These are phyloP conservation scores for Cicer cuneatum DNA, from an alignment of 306 rosid species.

Conservation along the genomic window DNA sequence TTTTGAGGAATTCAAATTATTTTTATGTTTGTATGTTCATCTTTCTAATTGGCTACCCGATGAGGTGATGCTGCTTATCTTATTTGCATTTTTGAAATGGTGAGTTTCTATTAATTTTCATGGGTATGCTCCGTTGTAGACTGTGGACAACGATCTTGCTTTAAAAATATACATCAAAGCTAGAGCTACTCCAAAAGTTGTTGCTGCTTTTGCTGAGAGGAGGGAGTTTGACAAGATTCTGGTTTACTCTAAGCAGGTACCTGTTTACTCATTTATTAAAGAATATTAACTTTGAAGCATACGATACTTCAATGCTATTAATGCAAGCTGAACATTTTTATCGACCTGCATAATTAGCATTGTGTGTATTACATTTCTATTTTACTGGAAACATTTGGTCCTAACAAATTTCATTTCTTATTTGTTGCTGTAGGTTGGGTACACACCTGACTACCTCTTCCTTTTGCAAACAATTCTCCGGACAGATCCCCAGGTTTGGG, in stretches of 20 bases:
- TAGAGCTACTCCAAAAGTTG: conserved; percentile 98
- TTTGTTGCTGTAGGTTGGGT: conserved; percentile 79
- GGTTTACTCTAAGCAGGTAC: conserved; percentile 96
- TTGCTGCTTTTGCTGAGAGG: conserved; percentile 98
- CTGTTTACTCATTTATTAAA: conserved; percentile 34
- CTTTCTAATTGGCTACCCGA: conserved; percentile 24
- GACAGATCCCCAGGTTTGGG: conserved; percentile 92
- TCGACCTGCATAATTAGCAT: conserved; percentile 1
- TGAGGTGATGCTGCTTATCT: background rate
- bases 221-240: conserved; percentile 98
- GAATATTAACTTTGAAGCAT: conserved; percentile 35
- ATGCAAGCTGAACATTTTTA: conserved; percentile 9
- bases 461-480: conserved; percentile 98
- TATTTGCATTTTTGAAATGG: conserved; percentile 25
- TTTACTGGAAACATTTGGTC: conserved; percentile 38
- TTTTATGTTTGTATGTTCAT: conserved; percentile 2
- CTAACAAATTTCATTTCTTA: conserved; percentile 44
- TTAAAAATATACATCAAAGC: conserved; percentile 97
- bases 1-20: conserved; percentile 27
- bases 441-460: conserved; percentile 96
- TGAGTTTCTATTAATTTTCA: conserved; percentile 40
- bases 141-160: conserved; percentile 96
- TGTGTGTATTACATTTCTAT: conserved; percentile 13
- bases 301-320: conserved; percentile 21
- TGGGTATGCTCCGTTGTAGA: conserved; percentile 54